Conservation (phyloP, 768 basidiomycete genomes). For the Lentinula lateritia region DNA sequence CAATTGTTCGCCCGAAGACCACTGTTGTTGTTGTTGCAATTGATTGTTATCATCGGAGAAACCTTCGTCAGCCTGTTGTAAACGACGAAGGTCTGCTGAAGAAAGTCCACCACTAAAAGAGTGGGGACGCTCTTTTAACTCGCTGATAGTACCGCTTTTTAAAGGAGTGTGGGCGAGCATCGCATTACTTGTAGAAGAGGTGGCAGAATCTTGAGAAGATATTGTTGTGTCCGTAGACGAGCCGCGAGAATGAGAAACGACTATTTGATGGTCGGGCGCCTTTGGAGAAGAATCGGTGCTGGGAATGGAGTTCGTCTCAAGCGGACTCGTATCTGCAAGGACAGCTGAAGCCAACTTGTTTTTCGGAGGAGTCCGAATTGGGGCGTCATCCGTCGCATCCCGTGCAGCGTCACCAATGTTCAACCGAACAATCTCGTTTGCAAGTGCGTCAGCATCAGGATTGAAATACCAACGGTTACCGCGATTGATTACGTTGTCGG, state of each 20-base stretch:
- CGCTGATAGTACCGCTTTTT: constrained; percentile 43
- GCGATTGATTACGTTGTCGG: constrained; percentile 32
- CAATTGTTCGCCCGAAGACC: constrained; percentile 26
- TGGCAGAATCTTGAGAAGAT: constrained; percentile 51
- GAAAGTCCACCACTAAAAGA: constrained; percentile 80
- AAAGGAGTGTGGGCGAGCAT: constrained; percentile 50
- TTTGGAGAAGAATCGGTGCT: constrained; percentile 74
- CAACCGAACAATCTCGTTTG: constrained; percentile 68
- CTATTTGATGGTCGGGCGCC: constrained; percentile 59
- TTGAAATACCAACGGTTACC: constrained; percentile 60
- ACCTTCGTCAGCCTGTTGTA: constrained; percentile 63
- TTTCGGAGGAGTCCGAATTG: constrained; percentile 66
- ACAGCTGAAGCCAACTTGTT: constrained; percentile 47
- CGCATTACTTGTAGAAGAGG: constrained; percentile 47
- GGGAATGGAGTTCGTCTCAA: constrained; percentile 66
- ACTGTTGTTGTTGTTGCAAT: constrained; percentile 31
- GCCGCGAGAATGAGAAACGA: constrained; percentile 70
- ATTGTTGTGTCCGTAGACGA: constrained; percentile 76
- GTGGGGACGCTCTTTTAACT: constrained; percentile 73
- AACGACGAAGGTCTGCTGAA: constrained; percentile 64
- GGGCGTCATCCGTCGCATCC: constrained; percentile 46
- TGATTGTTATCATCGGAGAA: constrained; percentile 28
- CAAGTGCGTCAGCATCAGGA: constrained; percentile 47
- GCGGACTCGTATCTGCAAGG: constrained; percentile 61
- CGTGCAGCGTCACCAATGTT: constrained; percentile 53